Evolutionary conservation across 495 filamentous ascomycete genomes (phyloP).

Genomic region (Aspergillus sparsus): DNA sequence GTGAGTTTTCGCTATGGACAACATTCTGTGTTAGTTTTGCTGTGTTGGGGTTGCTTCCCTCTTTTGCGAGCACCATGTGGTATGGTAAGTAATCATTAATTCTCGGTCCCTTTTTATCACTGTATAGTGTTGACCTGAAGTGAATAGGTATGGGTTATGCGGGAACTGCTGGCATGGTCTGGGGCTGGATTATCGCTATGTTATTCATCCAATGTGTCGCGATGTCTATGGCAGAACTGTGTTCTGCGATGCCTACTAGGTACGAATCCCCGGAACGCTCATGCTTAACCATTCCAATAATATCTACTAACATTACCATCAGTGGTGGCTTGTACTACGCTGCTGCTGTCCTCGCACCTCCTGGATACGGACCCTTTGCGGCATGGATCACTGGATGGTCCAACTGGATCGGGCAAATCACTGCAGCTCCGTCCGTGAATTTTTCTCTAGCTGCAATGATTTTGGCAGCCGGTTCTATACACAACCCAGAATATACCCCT

Average conservation of each 20-base stretch:
- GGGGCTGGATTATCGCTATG: slow-evolving; percentile 80
- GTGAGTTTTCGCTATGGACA: slow-evolving; percentile 81
- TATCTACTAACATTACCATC: slow-evolving; percentile 9
- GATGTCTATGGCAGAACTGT: slow-evolving; percentile 66
- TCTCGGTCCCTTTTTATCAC: not conserved
- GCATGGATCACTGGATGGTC: slow-evolving; percentile 77
- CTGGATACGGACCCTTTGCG: slow-evolving; percentile 72
- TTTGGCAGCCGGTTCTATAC: slow-evolving; percentile 68
- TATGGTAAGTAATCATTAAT: slow-evolving; percentile 51
- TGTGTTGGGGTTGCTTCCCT: slow-evolving; percentile 71
- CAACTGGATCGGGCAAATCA: slow-evolving; percentile 73
- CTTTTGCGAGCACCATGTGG: slow-evolving; percentile 71
- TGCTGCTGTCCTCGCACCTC: slow-evolving; percentile 74
- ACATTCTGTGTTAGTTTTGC: slow-evolving; percentile 80
- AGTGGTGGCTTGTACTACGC: slow-evolving; percentile 81
- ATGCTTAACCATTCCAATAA: not conserved
- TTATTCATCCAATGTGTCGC: slow-evolving; percentile 74
- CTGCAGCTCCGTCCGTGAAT: slow-evolving; percentile 66
- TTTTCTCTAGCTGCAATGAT: slow-evolving; percentile 70
- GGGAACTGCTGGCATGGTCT: slow-evolving; percentile 78
- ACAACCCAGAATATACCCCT: slow-evolving; percentile 64
- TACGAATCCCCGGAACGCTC: slow-evolving; percentile 18
- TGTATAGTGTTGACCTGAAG: slow-evolving; percentile 17
- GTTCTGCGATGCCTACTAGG: slow-evolving; percentile 68
- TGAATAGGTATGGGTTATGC: slow-evolving; percentile 71